A percentile compares a stretch with the other conserved stretches of the same genome.
Evolutionary conservation across 805 yeast genomes (phyloP).

Genomic region (Wickerhamomyces tratensis): DNA sequence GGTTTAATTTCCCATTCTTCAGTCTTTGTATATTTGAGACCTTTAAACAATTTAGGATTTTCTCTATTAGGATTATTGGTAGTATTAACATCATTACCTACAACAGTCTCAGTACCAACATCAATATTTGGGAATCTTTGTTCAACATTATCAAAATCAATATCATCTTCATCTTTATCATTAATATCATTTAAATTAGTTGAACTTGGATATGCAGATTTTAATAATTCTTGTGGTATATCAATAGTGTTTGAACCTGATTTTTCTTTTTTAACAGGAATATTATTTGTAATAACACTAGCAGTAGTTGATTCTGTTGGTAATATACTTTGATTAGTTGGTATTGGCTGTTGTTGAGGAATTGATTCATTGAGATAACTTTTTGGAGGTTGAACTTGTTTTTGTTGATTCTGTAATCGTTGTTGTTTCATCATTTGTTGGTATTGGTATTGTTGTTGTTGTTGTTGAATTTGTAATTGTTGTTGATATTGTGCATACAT

Average conservation of each 20-base stretch:
- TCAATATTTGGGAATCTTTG: conserved; percentile 23
- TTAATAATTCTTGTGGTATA: not conserved
- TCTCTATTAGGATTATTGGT: not conserved
- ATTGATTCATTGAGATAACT: not conserved
- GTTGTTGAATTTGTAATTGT: conserved; percentile 25
- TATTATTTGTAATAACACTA: conserved; percentile 9
- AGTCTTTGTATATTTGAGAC: conserved; percentile 7
- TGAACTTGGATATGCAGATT: not conserved
- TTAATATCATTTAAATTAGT: not conserved
- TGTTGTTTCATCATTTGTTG: conserved; percentile 7
- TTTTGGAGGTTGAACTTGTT: too few relatives aligned
- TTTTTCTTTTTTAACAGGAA: not conserved
- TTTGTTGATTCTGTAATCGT: not conserved
- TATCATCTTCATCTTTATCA: conserved; percentile 12
- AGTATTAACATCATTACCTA: too few relatives aligned
- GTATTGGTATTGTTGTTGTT: conserved; percentile 24
- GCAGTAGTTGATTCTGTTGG: conserved; percentile 4
- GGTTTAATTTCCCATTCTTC: conserved; percentile 12
- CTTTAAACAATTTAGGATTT: not conserved
- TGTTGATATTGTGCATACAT: conserved; percentile 43
- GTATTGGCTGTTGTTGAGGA: not conserved
- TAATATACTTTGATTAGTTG: conserved; percentile 1
- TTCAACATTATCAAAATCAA: conserved; percentile 35
- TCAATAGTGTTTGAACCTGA: not conserved
- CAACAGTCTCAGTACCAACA: conserved; percentile 25